A percentile compares a stretch with the other conserved stretches of the same genome.
These are phyloP conservation scores for Ceratonia siliqua DNA, from an alignment of 306 rosid genomes.

Conservation along the genomic window DNA sequence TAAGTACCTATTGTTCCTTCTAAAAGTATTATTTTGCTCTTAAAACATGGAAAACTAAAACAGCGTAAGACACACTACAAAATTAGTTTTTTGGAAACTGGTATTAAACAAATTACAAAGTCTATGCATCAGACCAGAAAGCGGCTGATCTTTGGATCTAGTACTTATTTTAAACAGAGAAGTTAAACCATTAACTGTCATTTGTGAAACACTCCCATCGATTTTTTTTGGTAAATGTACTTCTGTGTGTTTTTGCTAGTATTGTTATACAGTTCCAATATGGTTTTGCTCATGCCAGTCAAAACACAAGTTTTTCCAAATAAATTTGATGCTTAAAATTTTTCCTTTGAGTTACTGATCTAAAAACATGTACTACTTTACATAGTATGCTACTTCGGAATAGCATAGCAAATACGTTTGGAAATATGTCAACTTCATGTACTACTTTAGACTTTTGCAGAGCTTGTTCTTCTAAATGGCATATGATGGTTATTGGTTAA, in stretches of 20 bases:
- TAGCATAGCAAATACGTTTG: too few relatives aligned
- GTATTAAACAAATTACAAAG: not conserved
- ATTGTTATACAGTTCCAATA: not conserved
- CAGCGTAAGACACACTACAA: not conserved
- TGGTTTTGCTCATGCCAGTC: not conserved
- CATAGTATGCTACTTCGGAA: too few relatives aligned
- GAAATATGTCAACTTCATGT: not conserved
- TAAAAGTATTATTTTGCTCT: not conserved
- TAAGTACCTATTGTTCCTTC: not conserved
- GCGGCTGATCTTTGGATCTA: not conserved
- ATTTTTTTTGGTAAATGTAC: not conserved
- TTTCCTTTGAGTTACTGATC: not conserved
- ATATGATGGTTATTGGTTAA: not conserved
- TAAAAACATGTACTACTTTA: too few relatives aligned
- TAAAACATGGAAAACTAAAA: not conserved
- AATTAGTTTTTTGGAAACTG: not conserved
- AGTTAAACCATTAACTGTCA: not conserved
- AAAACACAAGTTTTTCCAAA: not conserved
- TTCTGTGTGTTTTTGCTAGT: not conserved
- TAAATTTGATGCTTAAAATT: not conserved
- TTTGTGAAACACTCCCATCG: not conserved
- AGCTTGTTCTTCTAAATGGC: slow-evolving; percentile 7
- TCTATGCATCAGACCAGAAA: not conserved
- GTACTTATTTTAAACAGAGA: not conserved
- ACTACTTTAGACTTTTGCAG: not conserved